Evolutionary conservation across 371 early-diverging fungal genomes (phyloP).

Genomic region (Circinella umbellata): DNA sequence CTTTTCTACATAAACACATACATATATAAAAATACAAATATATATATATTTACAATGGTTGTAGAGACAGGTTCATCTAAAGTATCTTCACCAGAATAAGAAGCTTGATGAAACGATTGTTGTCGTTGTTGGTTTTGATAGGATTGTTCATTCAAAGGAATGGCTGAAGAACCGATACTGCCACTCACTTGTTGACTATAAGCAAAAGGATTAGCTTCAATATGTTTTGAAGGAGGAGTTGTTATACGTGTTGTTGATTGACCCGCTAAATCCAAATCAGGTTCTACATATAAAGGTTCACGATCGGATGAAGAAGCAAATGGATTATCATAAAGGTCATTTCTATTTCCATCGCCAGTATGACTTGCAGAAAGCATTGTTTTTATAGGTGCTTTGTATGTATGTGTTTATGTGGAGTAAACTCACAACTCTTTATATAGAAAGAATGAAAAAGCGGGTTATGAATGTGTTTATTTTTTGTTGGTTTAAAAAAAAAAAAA

Average conservation of each 20-base stretch:
- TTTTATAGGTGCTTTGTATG: not conserved
- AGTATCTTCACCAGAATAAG: conserved; percentile 65
- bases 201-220: conserved; percentile 24
- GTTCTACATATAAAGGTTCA: conserved; percentile 26
- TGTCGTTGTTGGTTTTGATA: conserved; percentile 5
- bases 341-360: not conserved
- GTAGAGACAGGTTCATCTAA: conserved; percentile 92
- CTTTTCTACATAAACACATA: no score
- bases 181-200: conserved; percentile 23
- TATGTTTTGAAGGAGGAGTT: conserved; percentile 5
- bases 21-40: no score
- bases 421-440: no score
- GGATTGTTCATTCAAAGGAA: not conserved
- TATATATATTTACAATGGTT: conserved; percentile 64
- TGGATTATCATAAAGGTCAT: conserved; percentile 24
- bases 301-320: conserved; percentile 23
- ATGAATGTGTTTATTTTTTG: no score
- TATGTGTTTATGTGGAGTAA: no score
- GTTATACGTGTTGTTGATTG: conserved; percentile 27
- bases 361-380: conserved; percentile 23
- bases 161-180: conserved; percentile 24
- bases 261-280: conserved; percentile 36
- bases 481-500: no score
- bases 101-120: not conserved
- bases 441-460: no score